Evolutionary conservation across 164 flowering plant species (phyloP).

Genomic region (Aristolochia californica): DNA sequence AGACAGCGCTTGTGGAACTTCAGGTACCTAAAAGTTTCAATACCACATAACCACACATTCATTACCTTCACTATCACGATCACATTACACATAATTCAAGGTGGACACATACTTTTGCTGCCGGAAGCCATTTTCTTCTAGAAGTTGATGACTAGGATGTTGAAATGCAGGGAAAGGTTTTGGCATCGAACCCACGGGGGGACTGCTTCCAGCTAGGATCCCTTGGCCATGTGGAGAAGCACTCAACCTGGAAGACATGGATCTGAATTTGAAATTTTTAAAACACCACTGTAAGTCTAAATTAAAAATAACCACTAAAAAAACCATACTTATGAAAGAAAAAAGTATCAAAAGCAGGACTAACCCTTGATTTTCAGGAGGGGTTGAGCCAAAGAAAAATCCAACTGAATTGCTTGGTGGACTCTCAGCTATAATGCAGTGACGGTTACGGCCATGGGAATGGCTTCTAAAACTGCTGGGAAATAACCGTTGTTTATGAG

Average conservation of each 20-base stretch:
- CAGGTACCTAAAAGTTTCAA: conserved; percentile 43
- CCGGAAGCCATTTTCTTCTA: conserved; percentile 89
- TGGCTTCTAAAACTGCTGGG: conserved; percentile 53
- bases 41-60: background rate
- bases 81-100: background rate
- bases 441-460: conserved; percentile 43
- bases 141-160: conserved; percentile 94
- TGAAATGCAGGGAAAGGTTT: conserved; percentile 90
- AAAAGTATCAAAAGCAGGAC: conserved; percentile 5
- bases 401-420: conserved; percentile 92
- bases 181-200: conserved; percentile 90
- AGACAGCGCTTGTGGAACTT: conserved; percentile 75
- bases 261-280: conserved; percentile 22
- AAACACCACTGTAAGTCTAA: background rate
- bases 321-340: too few relatives aligned
- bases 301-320: too few relatives aligned
- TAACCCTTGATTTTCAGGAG: conserved; percentile 81
- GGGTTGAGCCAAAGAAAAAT: conserved; percentile 87
- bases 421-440: conserved; percentile 68
- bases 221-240: conserved; percentile 53
- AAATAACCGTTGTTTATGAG: conserved; percentile 62
- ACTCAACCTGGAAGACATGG: conserved; percentile 63
- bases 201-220: conserved; percentile 57
- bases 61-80: background rate
- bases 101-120: conserved; percentile 71